These are phyloP conservation scores for Juncus inflexus DNA, from an alignment of 176 grass and related monocot species.

Conservation along the genomic window DNA sequence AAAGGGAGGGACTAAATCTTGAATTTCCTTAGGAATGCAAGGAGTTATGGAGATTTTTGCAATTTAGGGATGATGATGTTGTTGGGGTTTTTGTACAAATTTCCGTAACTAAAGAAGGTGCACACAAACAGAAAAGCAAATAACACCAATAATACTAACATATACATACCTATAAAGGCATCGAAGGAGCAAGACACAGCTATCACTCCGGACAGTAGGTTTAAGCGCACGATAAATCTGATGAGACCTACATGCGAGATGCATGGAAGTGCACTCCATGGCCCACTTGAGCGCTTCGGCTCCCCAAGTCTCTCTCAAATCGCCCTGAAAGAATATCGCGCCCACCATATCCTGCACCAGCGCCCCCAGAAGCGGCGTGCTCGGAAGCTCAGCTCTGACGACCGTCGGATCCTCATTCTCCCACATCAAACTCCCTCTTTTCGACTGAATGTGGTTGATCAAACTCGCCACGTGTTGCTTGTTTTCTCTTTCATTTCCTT, in stretches of 20 bases:
- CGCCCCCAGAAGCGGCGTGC: conserved; percentile 73
- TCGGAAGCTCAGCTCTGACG: conserved; percentile 64
- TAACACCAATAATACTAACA: background rate
- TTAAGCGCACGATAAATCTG: conserved; percentile 96
- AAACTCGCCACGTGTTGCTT: conserved; percentile 94
- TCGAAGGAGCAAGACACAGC: conserved; percentile 80
- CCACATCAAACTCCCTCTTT: conserved; percentile 98
- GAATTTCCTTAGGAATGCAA: too few species aligned
- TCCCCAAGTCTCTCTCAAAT: conserved; percentile 95
- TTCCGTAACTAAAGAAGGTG: background rate
- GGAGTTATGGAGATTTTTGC: background rate
- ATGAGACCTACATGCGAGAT: conserved; percentile 83
- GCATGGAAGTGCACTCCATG: conserved; percentile 90
- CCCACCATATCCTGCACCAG: conserved; percentile 97
- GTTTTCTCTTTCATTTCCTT: conserved; percentile 82
- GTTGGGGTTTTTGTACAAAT: background rate
- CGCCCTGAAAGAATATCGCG: conserved; percentile 97
- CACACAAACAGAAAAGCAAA: background rate
- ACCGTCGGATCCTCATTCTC: conserved; percentile 94
- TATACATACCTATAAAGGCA: conserved; percentile 45
- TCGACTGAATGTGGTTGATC: conserved; percentile 97
- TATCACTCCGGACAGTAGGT: conserved; percentile 88
- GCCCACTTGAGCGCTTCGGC: conserved; percentile 97
- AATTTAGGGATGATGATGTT: too few species aligned
- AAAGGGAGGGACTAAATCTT: too few species aligned